Percentiles rank a stretch among this genome's conserved stretches.
These are phyloP conservation scores for Parastagonospora avenae DNA, from an alignment of 2,329 filamentous ascomycete species.

Conservation along the genomic window DNA sequence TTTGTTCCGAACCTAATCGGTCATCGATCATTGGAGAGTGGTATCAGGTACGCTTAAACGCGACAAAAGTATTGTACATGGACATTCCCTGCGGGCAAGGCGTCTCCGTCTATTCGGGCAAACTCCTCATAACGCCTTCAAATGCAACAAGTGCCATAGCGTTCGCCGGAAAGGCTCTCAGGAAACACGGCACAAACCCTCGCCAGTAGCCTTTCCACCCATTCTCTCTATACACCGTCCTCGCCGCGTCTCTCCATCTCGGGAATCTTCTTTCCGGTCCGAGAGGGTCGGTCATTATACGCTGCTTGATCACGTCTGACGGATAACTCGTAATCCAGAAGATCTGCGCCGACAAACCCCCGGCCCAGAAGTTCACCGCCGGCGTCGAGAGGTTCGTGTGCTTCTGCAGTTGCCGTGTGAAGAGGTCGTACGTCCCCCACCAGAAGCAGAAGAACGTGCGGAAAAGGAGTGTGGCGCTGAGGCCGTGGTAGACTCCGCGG, in stretches of 20 bases:
- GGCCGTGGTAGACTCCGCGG: slow-evolving; percentile 80
- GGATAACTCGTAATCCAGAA: slow-evolving; percentile 96
- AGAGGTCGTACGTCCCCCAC: slow-evolving; percentile 94
- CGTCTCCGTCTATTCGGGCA: slow-evolving; percentile 31
- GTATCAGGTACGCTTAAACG: not conserved
- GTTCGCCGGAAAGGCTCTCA: slow-evolving; percentile 94
- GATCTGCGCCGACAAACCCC: slow-evolving; percentile 87
- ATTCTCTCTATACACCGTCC: slow-evolving; percentile 73
- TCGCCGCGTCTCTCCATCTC: slow-evolving; percentile 80
- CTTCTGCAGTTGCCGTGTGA: slow-evolving; percentile 70
- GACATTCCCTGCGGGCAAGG: not conserved
- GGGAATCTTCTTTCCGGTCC: slow-evolving; percentile 68
- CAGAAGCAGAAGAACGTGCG: slow-evolving; percentile 95
- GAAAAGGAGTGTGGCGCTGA: slow-evolving; percentile 85
- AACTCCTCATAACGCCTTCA: slow-evolving; percentile 80
- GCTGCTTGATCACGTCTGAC: slow-evolving; percentile 91
- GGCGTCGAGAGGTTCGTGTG: slow-evolving; percentile 75
- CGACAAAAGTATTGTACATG: not conserved
- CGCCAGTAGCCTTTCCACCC: slow-evolving; percentile 86
- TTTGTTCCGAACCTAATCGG: not conserved
- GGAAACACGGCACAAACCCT: slow-evolving; percentile 90
- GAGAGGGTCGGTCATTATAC: slow-evolving; percentile 93
- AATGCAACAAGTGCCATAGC: slow-evolving; percentile 92
- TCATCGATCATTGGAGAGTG: not conserved
- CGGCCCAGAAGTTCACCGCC: slow-evolving; percentile 95